Evolutionary conservation across 2,329 filamentous ascomycete species (phyloP).

Genomic region (Rosellinia necatrix): DNA sequence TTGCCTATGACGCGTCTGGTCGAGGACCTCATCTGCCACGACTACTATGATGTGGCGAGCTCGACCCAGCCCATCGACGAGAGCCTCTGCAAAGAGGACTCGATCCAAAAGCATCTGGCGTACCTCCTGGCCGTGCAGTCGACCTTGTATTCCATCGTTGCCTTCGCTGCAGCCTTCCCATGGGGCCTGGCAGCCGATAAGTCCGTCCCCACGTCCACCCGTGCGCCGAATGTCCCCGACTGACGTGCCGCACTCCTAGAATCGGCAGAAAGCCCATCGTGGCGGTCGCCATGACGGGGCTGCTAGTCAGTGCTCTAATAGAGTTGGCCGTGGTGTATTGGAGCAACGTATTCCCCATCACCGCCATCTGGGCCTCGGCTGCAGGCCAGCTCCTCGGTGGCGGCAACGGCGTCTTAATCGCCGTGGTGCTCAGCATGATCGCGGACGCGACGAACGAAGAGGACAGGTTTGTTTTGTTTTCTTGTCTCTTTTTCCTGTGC

Average conservation of each 20-base stretch:
- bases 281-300: conserved; percentile 39
- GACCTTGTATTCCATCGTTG: conserved; percentile 40
- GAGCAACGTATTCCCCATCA: conserved; percentile 41
- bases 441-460: conserved; percentile 40
- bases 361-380: conserved; percentile 43
- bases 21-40: conserved; percentile 46
- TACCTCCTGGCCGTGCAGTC: conserved; percentile 40
- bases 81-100: conserved; percentile 42
- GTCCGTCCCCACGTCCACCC: conserved; percentile 17
- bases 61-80: conserved; percentile 41
- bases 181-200: conserved; percentile 45
- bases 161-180: conserved; percentile 44
- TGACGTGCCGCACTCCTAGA: conserved; percentile 25
- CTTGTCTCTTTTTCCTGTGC: too few species aligned
- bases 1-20: conserved; percentile 43
- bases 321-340: conserved; percentile 41
- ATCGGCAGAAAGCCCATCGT: conserved; percentile 46
- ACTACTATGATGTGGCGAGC: conserved; percentile 39
- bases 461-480: conserved; percentile 21
- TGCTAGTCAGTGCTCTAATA: conserved; percentile 35
- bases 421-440: conserved; percentile 44
- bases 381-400: conserved; percentile 43
- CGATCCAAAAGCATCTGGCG: conserved; percentile 44
- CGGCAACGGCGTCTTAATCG: conserved; percentile 40
- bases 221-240: neutral